These are phyloP conservation scores for Rhizophagus sp. DNA, from an alignment of 192 early-diverging fungal genomes.

Conservation along the genomic window DNA sequence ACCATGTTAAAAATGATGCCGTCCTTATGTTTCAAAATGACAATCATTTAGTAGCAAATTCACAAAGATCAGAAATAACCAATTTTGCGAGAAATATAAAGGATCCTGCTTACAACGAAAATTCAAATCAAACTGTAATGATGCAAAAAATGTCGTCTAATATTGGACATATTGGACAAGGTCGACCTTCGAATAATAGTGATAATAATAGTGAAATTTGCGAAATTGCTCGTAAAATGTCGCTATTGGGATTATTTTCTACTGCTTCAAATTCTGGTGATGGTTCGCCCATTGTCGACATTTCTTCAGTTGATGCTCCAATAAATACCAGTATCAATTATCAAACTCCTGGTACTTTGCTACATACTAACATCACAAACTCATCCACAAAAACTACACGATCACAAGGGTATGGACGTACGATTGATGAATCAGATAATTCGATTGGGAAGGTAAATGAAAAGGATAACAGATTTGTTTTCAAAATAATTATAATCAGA, in stretches of 20 bases:
- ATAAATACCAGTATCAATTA: background rate
- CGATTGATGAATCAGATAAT: background rate
- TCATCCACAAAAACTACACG: background rate
- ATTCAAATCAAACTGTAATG: slow-evolving; percentile 8
- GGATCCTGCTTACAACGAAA: background rate
- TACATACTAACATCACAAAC: background rate
- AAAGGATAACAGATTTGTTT: background rate
- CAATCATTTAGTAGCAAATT: background rate
- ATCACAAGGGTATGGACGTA: background rate
- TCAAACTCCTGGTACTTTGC: background rate
- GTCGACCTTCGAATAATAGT: slow-evolving; percentile 19
- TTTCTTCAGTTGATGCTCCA: background rate
- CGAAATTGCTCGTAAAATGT: slow-evolving; percentile 17
- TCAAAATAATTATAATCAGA: background rate
- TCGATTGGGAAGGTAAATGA: background rate
- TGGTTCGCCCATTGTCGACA: background rate
- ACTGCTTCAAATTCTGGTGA: background rate
- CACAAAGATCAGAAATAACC: background rate
- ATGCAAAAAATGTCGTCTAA: background rate
- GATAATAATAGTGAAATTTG: background rate
- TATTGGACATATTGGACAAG: slow-evolving; percentile 18
- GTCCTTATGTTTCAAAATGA: background rate
- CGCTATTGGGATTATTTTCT: slow-evolving; percentile 14
- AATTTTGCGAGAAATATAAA: background rate
- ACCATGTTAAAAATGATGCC: background rate